Base-by-base conservation (phyloP, 805 yeast species). In the Ogataea sp. region DNA sequence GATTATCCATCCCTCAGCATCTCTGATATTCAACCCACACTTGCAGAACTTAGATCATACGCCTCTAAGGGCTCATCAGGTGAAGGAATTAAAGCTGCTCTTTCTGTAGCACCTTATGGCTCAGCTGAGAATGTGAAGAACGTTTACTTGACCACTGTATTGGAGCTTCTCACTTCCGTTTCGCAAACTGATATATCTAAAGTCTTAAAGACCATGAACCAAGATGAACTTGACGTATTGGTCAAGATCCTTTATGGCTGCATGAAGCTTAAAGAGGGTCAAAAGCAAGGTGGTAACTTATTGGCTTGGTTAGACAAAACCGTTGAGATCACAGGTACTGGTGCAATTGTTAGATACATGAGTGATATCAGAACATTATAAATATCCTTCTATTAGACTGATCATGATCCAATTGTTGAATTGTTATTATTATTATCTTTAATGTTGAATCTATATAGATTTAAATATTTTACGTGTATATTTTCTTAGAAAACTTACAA, bases 231-330 rank as follows among this genome's bases (percentile, higher is more conserved):
- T 48, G 90, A 85, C 50, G 78, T 74, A 2, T 73, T 93, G 53
- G 69, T 88, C 34, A 93, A 93, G 58, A 85, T 83, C 58, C 66
- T 93, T 39, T 93, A 89, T 63, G 82, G 80, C 53, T 87, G 87
- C 24, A 87, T 93, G 95, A 67, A 79, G 34, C 64, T 80, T 10
- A 72, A 80, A 24, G 79, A 77, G 48, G 89, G 93, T 10, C 85
- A 86, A 47, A 84, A 82, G 51, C 87, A 81, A 46, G 95, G 96
- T 16, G 95, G 95, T 35, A 70, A 81, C 35, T 61, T 93, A 49
- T 73, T 93, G 50, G 76, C 82, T 25, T 93, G 98, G 98, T 86
- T 82, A 56, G 97, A 90, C 50, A 88, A 87, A 62, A 75, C 90
- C 16, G 80, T 86, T 28, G 94, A 83, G 44, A 65, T 75, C 17